phyloP scores from a whole-genome alignment of 345 rosid species.

The Eucalyptus guilfoylei region DNA sequence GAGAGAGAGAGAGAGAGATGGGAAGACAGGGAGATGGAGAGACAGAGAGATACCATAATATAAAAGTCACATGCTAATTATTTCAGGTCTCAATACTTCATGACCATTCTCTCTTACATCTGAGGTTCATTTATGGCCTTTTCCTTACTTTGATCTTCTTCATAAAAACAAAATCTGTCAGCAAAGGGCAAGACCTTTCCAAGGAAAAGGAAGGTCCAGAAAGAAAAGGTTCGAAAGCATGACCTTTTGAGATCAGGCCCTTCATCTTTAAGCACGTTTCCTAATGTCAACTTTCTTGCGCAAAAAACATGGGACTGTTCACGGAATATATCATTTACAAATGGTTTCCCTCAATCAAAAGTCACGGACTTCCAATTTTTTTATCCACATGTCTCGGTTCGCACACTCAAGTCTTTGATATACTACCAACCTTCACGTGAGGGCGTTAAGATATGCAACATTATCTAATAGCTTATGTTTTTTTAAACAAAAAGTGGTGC shows the following conservation, averaged over 20 bases:
- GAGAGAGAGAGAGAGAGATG: background rate
- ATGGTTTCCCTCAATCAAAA: background rate
- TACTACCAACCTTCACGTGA: background rate
- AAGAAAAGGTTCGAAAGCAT: background rate
- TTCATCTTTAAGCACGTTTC: background rate
- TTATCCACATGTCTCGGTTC: background rate
- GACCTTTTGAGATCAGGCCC: background rate
- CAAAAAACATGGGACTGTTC: background rate
- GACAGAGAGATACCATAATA: background rate
- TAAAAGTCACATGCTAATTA: background rate
- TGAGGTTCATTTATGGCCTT: background rate
- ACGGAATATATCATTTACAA: background rate
- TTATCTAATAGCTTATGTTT: background rate
- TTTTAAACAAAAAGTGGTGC: background rate
- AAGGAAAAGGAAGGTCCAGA: background rate
- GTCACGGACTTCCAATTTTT: background rate
- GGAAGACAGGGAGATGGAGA: background rate
- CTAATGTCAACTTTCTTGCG: background rate
- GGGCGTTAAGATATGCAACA: background rate
- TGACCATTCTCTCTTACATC: background rate
- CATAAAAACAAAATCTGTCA: background rate
- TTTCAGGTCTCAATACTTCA: background rate
- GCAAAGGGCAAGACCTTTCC: background rate
- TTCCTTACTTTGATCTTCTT: background rate
- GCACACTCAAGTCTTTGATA: background rate